A percentile compares a stretch with the other conserved stretches of the same genome.
These are phyloP conservation scores for Aspergillus sclerotialis DNA, from an alignment of 2,329 filamentous ascomycete species.

Conservation along the genomic window DNA sequence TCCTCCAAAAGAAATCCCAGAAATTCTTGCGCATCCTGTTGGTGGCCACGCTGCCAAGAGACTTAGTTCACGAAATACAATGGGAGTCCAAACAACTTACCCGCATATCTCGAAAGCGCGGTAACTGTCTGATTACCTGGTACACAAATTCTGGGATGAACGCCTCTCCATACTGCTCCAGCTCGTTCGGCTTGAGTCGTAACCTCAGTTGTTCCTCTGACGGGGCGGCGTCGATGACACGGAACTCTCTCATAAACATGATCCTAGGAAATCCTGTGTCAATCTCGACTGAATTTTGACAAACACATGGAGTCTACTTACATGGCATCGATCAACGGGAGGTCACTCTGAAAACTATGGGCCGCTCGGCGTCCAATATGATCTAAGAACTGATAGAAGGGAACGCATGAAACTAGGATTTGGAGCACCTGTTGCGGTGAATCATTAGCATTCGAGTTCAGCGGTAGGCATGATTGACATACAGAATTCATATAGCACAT, in stretches of 20 bases:
- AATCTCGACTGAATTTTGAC: constrained; percentile 2
- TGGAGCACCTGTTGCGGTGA: constrained; percentile 65
- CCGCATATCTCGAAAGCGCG: constrained; percentile 86
- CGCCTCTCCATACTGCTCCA: constrained; percentile 84
- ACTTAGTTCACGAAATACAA: constrained; percentile 12
- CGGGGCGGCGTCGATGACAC: constrained; percentile 70
- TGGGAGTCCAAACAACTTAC: constrained; percentile 43
- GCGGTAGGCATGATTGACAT: constrained; percentile 34
- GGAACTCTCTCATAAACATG: constrained; percentile 91
- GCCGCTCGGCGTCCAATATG: constrained; percentile 75
- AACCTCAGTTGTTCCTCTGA: constrained; percentile 67
- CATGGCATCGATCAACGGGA: constrained; percentile 90
- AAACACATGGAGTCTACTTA: constrained; percentile 41
- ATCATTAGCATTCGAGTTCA: constrained; percentile 27
- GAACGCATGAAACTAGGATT: constrained; percentile 86
- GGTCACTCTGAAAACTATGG: constrained; percentile 92
- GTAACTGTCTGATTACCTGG: constrained; percentile 77
- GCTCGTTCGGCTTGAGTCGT: constrained; percentile 70
- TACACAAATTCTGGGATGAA: constrained; percentile 95
- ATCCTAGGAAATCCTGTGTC: constrained; percentile 52
- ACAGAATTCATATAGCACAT: constrained; percentile 99
- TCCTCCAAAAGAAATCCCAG: constrained; percentile 87
- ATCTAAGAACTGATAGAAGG: constrained; percentile 91
- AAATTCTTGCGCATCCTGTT: constrained; percentile 97
- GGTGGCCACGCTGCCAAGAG: constrained; percentile 68